phyloP scores from a whole-genome alignment of 208 protist species.

The Crithidia bombi region DNA sequence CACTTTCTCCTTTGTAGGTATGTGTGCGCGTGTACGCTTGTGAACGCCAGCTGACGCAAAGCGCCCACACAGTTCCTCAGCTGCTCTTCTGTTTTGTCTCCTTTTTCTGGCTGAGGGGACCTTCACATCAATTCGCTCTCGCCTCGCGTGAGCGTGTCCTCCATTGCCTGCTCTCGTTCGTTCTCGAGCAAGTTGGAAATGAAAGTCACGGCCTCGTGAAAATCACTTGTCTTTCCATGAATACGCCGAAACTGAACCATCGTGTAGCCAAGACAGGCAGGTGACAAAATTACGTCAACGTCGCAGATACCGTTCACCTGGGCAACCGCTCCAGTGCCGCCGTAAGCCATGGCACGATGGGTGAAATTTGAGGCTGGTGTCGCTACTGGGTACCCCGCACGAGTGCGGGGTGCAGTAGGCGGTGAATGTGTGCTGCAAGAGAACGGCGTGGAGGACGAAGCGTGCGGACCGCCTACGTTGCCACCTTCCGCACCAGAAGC shows the following conservation, averaged over 20 bases:
- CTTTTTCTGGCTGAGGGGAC: background rate
- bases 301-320: conserved; percentile 73
- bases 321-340: conserved; percentile 43
- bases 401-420: background rate
- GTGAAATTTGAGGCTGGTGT: conserved; percentile 27
- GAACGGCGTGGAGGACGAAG: background rate
- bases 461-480: background rate
- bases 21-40: background rate
- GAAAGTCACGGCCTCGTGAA: conserved; percentile 85
- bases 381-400: background rate
- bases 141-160: conserved; percentile 81
- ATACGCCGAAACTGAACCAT: conserved; percentile 82
- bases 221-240: conserved; percentile 82
- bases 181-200: conserved; percentile 74
- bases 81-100: background rate
- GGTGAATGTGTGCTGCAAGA: background rate
- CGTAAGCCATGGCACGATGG: conserved; percentile 61
- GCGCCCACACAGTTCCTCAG: too few relatives aligned
- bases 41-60: too few relatives aligned
- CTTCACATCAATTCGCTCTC: conserved; percentile 86
- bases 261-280: conserved; percentile 78
- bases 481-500: background rate
- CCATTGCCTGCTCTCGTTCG: conserved; percentile 82
- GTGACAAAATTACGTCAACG: conserved; percentile 79
- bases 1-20: background rate